Evolutionary conservation across 2,329 filamentous ascomycete species (phyloP), one percentile per base, ranked within the genome.

Genomic region (Alternaria gaisen): DNA sequence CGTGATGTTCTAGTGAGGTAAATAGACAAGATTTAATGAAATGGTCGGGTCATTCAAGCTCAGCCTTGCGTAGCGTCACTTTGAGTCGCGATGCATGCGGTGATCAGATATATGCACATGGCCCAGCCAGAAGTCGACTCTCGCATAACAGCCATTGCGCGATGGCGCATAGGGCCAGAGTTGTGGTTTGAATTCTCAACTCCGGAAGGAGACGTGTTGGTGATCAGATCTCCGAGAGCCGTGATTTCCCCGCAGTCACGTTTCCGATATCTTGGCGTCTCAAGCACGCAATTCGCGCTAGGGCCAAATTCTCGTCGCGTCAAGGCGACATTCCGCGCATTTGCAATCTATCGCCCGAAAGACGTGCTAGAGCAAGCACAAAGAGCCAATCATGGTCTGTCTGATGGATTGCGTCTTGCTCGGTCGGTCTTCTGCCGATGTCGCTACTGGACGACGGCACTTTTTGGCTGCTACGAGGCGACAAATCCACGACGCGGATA

Each of bases 261-360:
- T 28, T 28, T 32, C 8, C 30, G 3, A 22, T 28, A 1, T 53
- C 58, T 54, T 58, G 61, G 54, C 56, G 43, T 50, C 34, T 58
- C 54, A 60, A 71, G 60, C 61, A 68, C 70, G 70, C 65, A 65
- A 69, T 76, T 63, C 47, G 63, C 72, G 69, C 73, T 75, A 75
- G 63, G 43, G 56, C 54, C 61, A 61, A 66, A 67, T 72, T 73
- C 64, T 70, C 65, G 70, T 64, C 57, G 63, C 65, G 58, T 67
- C 66, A 60, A 66, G 64, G 69, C 69, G 65, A 68, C 58, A 62
- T 63, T 67, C 66, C 65, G 70, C 63, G 10, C 63, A 68, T 68
- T 61, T 61, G 61, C 61, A 63, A 60, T 69, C 65, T 72, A 65
- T 71, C 70, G 69, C 70, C 69, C 69, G 67, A 71, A 40, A 53